Base-by-base conservation (phyloP, 768 basidiomycete genomes). In the Ramaria rubella region DNA sequence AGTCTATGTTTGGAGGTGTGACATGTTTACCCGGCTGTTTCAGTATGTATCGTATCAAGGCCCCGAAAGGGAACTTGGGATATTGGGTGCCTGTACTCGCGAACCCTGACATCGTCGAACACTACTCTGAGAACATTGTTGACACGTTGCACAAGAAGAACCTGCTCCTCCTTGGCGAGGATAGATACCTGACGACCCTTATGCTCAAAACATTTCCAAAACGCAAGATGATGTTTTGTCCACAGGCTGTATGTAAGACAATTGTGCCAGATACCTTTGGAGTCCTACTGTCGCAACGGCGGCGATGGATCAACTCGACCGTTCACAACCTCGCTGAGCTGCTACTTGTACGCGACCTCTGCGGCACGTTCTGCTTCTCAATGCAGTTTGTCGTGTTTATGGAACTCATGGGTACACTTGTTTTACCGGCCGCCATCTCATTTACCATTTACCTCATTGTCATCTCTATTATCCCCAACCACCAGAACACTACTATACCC, bases 141-240 rank as follows among this genome's bases (percentile, higher is more conserved):
- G 96, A 99, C 73, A 97, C 94, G 4, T 74, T 98, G 61, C 96
- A 98, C 83, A 98, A 96, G 86, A 98, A 99, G 82, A 99, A 98
- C 68, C 70, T 98, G 62, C 80, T 98, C 7, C 81, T 98, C 2
- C 86, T 99, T 44, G 96, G 95, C 73, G 96, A 99, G 75, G 95
- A 98, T 91, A 92, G 96, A 58, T 98, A 97, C 73, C 81, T 99
- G 21, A 94, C 95, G 2, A 99, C 95, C 1, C 85, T 99, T 55
- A 83, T 99, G 82, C 79, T 98, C 61, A 96, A 94, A 81, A 98
- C 96, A 0, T 98, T 99, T 89, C 95, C 96, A 48, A 94, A 95
- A 70, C 88, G 95, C 69, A 98, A 99, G 79, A 97, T 96, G 77
- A 82, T 97, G 70, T 98, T 98, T 79, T 94, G 92, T 69, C 95